Conservation (phyloP, 495 filamentous ascomycete genomes). For the Neurospora sp. region DNA sequence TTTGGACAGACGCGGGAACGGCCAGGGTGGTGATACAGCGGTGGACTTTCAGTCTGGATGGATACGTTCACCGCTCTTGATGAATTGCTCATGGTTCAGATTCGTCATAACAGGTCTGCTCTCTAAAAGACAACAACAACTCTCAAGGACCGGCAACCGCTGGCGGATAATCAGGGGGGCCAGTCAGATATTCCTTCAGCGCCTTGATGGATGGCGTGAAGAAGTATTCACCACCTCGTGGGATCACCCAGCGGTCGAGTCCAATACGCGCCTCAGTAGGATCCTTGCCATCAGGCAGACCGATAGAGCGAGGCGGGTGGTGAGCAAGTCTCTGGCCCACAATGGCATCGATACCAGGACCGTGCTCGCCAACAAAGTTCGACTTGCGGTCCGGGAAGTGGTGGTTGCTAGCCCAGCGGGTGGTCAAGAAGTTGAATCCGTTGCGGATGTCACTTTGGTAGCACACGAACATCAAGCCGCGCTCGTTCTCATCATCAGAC, state of each 20-base stretch:
- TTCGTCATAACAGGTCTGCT: background rate
- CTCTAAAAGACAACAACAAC: background rate
- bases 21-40: background rate
- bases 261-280: background rate
- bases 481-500: background rate
- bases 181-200: constrained; percentile 18
- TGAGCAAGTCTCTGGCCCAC: background rate
- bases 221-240: constrained; percentile 1
- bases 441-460: constrained; percentile 1
- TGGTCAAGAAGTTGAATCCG: background rate
- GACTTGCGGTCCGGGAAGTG: background rate
- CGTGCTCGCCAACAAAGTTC: background rate
- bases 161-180: background rate
- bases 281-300: background rate
- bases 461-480: constrained; percentile 1
- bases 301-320: background rate
- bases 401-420: background rate
- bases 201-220: background rate
- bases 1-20: too few species aligned
- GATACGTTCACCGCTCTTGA: background rate
- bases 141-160: background rate
- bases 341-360: background rate
- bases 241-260: background rate
- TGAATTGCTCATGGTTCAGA: background rate
- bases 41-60: background rate